These are phyloP conservation scores for Mitragyna speciosa DNA, from an alignment of 257 asterid genomes.

Conservation along the genomic window DNA sequence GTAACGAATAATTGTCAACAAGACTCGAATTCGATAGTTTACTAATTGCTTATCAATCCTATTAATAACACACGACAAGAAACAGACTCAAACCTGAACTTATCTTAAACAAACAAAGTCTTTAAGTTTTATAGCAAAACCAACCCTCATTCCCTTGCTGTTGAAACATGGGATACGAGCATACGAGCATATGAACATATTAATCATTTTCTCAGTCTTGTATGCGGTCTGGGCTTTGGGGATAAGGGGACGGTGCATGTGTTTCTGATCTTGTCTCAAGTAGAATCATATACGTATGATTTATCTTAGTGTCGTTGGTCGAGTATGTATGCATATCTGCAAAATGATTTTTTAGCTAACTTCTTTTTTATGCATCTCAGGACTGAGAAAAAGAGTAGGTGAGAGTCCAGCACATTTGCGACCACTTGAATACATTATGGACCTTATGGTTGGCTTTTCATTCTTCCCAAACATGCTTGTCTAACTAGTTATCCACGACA, in stretches of 20 bases:
- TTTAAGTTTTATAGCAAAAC: no score
- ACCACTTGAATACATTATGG: background rate
- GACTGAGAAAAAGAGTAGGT: background rate
- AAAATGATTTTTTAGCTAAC: background rate
- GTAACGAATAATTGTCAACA: no score
- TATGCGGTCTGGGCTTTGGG: background rate
- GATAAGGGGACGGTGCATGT: constrained; percentile 26
- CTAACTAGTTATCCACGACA: no score
- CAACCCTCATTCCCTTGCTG: no score
- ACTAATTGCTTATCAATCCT: no score
- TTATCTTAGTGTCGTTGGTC: constrained; percentile 3
- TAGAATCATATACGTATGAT: constrained; percentile 3
- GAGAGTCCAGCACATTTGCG: background rate
- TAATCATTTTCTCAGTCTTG: background rate
- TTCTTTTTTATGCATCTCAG: background rate
- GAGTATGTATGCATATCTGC: background rate
- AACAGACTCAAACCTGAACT: no score
- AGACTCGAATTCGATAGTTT: no score
- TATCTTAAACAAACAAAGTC: no score
- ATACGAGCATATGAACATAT: constrained; percentile 7
- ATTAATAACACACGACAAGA: no score
- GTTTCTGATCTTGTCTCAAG: constrained; percentile 16
- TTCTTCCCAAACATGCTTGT: background rate
- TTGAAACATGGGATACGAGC: background rate
- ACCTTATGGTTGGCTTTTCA: background rate